These are phyloP conservation scores for Fusarium udum DNA, from an alignment of 2,329 filamentous ascomycete species.

Conservation along the genomic window DNA sequence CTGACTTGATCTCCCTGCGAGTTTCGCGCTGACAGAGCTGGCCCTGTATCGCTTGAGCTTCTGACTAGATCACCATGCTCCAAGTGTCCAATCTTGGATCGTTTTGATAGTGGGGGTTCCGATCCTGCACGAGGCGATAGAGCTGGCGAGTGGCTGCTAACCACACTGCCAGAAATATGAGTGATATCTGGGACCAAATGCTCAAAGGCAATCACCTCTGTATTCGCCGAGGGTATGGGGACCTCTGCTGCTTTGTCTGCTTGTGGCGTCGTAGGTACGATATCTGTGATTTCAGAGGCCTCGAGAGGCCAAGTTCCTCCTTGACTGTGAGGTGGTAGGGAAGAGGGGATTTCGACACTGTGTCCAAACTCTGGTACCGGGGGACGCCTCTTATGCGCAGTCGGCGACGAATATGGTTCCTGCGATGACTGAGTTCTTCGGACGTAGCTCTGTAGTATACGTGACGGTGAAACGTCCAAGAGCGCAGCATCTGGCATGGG, in stretches of 20 bases:
- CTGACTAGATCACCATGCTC: conserved; percentile 36
- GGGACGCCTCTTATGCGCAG: neutral
- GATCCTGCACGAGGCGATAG: conserved; percentile 43
- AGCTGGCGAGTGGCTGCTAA: conserved; percentile 23
- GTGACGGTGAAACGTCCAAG: conserved; percentile 56
- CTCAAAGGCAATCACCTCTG: conserved; percentile 12
- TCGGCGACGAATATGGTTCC: conserved; percentile 29
- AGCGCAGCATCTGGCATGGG: conserved; percentile 48
- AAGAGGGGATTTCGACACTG: conserved; percentile 39
- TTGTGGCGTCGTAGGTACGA: conserved; percentile 43
- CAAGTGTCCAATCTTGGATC: conserved; percentile 29
- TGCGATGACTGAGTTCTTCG: conserved; percentile 43
- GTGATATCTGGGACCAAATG: conserved; percentile 41
- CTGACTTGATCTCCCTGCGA: conserved; percentile 34
- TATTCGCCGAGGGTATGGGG: conserved; percentile 3
- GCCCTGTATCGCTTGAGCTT: conserved; percentile 46
- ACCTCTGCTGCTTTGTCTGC: neutral
- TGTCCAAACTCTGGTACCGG: neutral
- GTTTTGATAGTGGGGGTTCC: conserved; percentile 46
- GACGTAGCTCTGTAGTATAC: conserved; percentile 60
- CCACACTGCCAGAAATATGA: conserved; percentile 47
- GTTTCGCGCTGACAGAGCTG: conserved; percentile 18
- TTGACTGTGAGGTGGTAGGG: conserved; percentile 29
- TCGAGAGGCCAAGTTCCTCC: conserved; percentile 8
- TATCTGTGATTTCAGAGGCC: conserved; percentile 4